These are phyloP conservation scores for Diacronema lutheri DNA, from an alignment of 78 protist genomes.

Conservation along the genomic window DNA sequence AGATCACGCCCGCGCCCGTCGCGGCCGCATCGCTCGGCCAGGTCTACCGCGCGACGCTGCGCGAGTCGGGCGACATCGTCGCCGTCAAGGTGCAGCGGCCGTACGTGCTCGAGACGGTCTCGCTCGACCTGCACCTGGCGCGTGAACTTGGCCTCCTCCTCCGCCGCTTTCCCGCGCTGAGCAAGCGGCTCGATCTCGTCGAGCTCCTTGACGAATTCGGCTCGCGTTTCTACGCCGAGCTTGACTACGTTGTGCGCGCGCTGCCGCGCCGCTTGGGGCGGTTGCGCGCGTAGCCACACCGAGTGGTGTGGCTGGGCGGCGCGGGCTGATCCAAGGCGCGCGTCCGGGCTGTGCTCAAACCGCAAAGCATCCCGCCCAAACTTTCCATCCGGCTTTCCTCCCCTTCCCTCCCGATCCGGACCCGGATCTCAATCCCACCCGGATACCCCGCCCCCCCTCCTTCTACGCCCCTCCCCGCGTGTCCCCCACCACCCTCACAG, in stretches of 20 bases:
- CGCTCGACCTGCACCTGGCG: slow-evolving; percentile 39
- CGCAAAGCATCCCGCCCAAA: no score
- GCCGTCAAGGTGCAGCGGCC: slow-evolving; percentile 38
- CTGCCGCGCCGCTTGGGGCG: no score
- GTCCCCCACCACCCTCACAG: not conserved
- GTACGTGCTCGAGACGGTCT: slow-evolving; percentile 13
- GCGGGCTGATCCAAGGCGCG: not conserved
- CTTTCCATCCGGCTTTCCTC: no score
- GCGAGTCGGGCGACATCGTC: not conserved
- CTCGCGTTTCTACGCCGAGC: slow-evolving; percentile 27
- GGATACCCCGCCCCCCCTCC: not conserved
- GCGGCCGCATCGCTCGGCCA: slow-evolving; percentile 26
- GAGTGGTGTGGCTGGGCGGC: no score
- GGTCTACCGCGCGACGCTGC: slow-evolving; percentile 8
- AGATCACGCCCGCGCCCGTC: slow-evolving; percentile 16
- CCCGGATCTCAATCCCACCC: not conserved
- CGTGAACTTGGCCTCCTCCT: not conserved
- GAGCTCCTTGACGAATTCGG: slow-evolving; percentile 38
- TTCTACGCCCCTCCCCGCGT: not conserved
- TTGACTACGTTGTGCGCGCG: slow-evolving; percentile 41
- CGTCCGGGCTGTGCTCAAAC: not conserved
- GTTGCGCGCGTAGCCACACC: no score
- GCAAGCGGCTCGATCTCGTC: slow-evolving; percentile 1
- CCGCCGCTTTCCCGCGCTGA: not conserved
- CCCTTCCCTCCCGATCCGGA: no score